A percentile compares a stretch with the other conserved stretches of the same genome.
Conservation (phyloP, 2,329 filamentous ascomycete species). For the Monilinia polystroma region DNA sequence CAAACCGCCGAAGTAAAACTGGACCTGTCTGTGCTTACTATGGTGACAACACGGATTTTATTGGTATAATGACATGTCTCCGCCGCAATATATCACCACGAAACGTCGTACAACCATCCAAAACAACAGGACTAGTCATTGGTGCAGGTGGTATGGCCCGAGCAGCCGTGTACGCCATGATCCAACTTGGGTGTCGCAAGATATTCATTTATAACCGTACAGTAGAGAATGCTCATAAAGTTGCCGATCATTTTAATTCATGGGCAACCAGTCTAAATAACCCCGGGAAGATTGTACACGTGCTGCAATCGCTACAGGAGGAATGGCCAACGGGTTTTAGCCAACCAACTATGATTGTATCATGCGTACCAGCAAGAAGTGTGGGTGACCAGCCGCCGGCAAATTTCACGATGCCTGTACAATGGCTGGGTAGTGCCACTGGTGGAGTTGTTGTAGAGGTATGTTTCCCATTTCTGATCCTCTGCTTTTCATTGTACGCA, state of each 20-base stretch:
- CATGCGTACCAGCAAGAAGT: slow-evolving; percentile 71
- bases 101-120: slow-evolving; percentile 56
- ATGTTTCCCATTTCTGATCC: slow-evolving; percentile 7
- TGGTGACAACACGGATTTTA: slow-evolving; percentile 81
- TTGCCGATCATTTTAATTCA: slow-evolving; percentile 69
- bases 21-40: slow-evolving; percentile 69
- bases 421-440: slow-evolving; percentile 70
- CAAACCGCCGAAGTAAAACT: slow-evolving; percentile 58
- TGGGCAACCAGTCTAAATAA: slow-evolving; percentile 37
- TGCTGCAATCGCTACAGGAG: slow-evolving; percentile 58
- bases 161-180: slow-evolving; percentile 74
- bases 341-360: slow-evolving; percentile 71
- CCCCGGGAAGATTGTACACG: slow-evolving; percentile 40
- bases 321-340: slow-evolving; percentile 64
- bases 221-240: slow-evolving; percentile 57
- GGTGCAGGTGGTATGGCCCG: slow-evolving; percentile 75
- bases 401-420: slow-evolving; percentile 65
- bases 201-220: slow-evolving; percentile 76
- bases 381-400: slow-evolving; percentile 63
- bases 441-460: slow-evolving; percentile 72
- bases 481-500: neutral
- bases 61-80: slow-evolving; percentile 72
- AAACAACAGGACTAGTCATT: slow-evolving; percentile 54
- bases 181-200: slow-evolving; percentile 73
- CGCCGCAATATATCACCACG: slow-evolving; percentile 70